Conservation (phyloP, 306 rosid species). For the Corylus americana region DNA sequence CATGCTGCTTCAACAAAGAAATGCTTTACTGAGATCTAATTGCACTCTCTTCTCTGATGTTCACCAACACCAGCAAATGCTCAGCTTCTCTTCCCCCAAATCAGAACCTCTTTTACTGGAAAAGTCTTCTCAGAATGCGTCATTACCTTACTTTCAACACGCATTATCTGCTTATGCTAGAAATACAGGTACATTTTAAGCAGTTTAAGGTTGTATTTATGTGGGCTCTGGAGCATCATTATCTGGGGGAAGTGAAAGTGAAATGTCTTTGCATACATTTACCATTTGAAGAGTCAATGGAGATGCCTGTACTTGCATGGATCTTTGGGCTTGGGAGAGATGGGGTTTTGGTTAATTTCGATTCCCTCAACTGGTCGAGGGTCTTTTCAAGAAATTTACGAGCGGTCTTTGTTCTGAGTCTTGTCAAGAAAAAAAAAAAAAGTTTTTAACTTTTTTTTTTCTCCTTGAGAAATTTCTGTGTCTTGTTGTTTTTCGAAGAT, state of each 20-base stretch:
- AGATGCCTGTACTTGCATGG: constrained; percentile 23
- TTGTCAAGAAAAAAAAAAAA: constrained; percentile 43
- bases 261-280: background rate
- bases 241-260: constrained; percentile 15
- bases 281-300: background rate
- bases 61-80: constrained; percentile 59
- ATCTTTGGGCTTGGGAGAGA: background rate
- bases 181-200: constrained; percentile 50
- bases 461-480: constrained; percentile 9
- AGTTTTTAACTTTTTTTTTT: background rate
- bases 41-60: constrained; percentile 41
- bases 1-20: constrained; percentile 45
- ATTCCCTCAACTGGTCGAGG: constrained; percentile 43
- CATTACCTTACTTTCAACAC: constrained; percentile 36
- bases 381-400: constrained; percentile 63
- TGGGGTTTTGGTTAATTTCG: constrained; percentile 9
- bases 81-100: constrained; percentile 79
- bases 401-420: constrained; percentile 50
- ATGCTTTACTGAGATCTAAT: constrained; percentile 57
- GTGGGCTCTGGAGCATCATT: background rate
- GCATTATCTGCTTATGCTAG: constrained; percentile 43
- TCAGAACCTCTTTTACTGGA: constrained; percentile 46
- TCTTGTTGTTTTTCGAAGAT: constrained; percentile 35
- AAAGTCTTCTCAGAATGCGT: constrained; percentile 31
- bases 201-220: constrained; percentile 9